A percentile compares a stretch with the other conserved stretches of the same genome.
These are phyloP conservation scores for Cryoendolithus antarcticus DNA, from an alignment of 2,329 filamentous ascomycete genomes.

Conservation along the genomic window DNA sequence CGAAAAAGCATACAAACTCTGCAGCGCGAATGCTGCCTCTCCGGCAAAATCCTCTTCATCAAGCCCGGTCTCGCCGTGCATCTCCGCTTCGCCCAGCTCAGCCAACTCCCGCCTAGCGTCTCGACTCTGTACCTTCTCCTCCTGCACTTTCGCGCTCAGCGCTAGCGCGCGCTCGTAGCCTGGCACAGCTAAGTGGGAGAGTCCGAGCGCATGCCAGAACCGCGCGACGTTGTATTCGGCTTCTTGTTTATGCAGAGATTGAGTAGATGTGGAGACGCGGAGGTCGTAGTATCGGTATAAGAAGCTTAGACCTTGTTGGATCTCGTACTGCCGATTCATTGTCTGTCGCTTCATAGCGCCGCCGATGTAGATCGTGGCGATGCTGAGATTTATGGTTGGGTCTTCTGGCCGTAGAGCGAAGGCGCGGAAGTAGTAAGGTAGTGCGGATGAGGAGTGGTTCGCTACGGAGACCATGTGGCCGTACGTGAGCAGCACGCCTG, in stretches of 20 bases:
- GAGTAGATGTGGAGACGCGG: slow-evolving; percentile 26
- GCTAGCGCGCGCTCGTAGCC: slow-evolving; percentile 54
- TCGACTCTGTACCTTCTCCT: slow-evolving; percentile 2
- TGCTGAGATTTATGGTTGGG: slow-evolving; percentile 64
- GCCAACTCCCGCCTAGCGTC: background rate
- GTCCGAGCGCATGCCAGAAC: slow-evolving; percentile 62
- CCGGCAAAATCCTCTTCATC: slow-evolving; percentile 46
- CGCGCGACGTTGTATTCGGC: slow-evolving; percentile 71
- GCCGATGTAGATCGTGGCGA: slow-evolving; percentile 77
- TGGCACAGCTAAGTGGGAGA: slow-evolving; percentile 58
- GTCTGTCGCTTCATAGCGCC: slow-evolving; percentile 80
- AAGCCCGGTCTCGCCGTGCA: slow-evolving; percentile 20
- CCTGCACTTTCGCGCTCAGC: slow-evolving; percentile 35
- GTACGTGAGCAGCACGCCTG: slow-evolving; percentile 74
- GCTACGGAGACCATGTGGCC: slow-evolving; percentile 80
- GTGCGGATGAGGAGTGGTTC: slow-evolving; percentile 67
- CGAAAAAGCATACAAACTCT: slow-evolving; percentile 51
- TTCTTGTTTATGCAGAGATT: slow-evolving; percentile 37
- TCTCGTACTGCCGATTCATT: slow-evolving; percentile 78
- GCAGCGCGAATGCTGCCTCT: slow-evolving; percentile 65
- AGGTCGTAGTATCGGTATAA: slow-evolving; percentile 60
- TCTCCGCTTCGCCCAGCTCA: background rate
- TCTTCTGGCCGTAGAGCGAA: slow-evolving; percentile 61
- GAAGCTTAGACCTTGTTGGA: slow-evolving; percentile 75
- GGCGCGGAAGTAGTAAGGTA: slow-evolving; percentile 70